phyloP scores from a whole-genome alignment of 768 basidiomycete species.

The Pleurotus sapidus region DNA sequence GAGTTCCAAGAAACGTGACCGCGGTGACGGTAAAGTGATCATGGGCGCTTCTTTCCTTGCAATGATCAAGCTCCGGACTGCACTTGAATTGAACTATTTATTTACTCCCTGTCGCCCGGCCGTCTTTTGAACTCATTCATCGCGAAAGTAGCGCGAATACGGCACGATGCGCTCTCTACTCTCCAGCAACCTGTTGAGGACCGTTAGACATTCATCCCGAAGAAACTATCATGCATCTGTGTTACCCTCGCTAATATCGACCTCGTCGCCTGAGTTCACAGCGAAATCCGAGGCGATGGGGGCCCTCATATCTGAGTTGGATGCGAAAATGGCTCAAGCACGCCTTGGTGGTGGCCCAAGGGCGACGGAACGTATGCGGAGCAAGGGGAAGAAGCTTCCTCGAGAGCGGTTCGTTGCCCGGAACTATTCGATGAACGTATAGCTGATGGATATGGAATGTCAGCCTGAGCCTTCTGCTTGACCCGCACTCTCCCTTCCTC shows the following conservation, averaged over 20 bases:
- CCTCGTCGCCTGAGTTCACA: constrained; percentile 67
- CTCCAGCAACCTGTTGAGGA: constrained; percentile 12
- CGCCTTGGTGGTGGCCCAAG: constrained; percentile 74
- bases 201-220: constrained; percentile 16
- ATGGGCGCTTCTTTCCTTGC: constrained; percentile 4
- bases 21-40: too few relatives aligned
- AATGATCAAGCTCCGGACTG: constrained; percentile 6
- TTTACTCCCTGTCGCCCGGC: not conserved
- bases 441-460: constrained; percentile 2
- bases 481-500: constrained; percentile 85
- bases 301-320: constrained; percentile 59
- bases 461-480: constrained; percentile 73
- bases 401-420: constrained; percentile 64
- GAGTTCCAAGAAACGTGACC: too few relatives aligned
- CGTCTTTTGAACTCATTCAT: not conserved
- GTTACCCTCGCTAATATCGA: constrained; percentile 69
- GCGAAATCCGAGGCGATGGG: constrained; percentile 70
- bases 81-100: not conserved
- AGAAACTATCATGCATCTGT: constrained; percentile 67
- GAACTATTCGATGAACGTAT: not conserved
- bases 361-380: constrained; percentile 71
- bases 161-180: constrained; percentile 17
- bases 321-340: constrained; percentile 53
- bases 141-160: too few relatives aligned
- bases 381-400: constrained; percentile 79